Evolutionary conservation across 2,329 filamentous ascomycete species (phyloP), one percentile per base, ranked within the genome.

Genomic region (Colletotrichum costaricense): DNA sequence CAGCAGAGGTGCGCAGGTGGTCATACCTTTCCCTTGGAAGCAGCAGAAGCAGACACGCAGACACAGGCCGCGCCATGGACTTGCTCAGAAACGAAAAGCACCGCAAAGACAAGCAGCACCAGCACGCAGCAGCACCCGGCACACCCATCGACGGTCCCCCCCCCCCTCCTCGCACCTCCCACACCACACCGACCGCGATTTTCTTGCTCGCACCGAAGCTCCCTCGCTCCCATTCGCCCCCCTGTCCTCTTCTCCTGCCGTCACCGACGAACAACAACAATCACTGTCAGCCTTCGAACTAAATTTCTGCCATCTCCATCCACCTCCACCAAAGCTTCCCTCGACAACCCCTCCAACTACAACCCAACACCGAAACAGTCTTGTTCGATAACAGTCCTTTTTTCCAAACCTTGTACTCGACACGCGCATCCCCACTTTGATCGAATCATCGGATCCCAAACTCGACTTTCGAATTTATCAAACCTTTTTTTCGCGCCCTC

Each of bases 271-370:
- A 70, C 68, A 69, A 74, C 74, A 75, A 72, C 67, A 74, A 72
- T 67, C 62, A 65, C 71, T 46, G 55, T 72, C 60, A 67, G 60
- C 57, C 72, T 69, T 72, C 30, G 33, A 65, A 49, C 72, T 74
- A 74, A 74, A 74, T 74, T 74, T 74, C 72, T 74, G 72, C 68
- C 72, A 72, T 63, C 68, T 72, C 68, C 72, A 74, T 74, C 68
- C 68, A 74, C 68, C 72, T 72, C 63, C 72, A 72, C 72, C 72
- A 58, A 67, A 74, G 72, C 72, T 72, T 67, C 67, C 38, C 26
- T 72, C 72, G 63, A 72, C 72, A 72, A 72, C 67, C 72, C 68
- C 72, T 72, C 68, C 67, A 59, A 63, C 57, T 63, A 26, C 67
- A 70, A 57, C 62, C 16, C 69, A 63, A 72, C 49, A 30, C 60